Base-by-base conservation (phyloP, 176 grass and related monocot genomes). In the Aegilops speltoides region DNA sequence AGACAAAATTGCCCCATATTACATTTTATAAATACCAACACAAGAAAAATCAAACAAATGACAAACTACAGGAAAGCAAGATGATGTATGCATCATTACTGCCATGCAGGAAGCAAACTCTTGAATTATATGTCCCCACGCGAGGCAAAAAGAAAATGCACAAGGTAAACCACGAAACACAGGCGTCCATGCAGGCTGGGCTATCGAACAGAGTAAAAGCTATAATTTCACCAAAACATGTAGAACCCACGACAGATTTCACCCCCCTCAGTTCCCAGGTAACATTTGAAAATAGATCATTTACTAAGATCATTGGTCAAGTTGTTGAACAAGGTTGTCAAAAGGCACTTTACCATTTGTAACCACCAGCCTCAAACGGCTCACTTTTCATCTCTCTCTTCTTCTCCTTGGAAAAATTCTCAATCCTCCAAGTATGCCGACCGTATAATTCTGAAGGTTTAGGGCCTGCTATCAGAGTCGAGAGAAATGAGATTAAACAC, bases 321-420 rank as follows among this genome's bases (percentile, higher is more conserved):
- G 33, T 41, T 85, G 86, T 69, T 46, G 43, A 54, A 91, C 24
- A 72, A 56, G 22, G 9, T 63, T 84, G 73, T 6, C 61, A 82
- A 41, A 41, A 81, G 67, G 64, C 16, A 68, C 22, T 78, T 86
- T 99, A 99, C 97, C 94, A 99, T 81, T 99, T 94, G 87, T 93
- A 99, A 73, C 94, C 97, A 87, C 97, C 97, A 86, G 93, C 92
- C 88, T 96, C 94, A 91, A 99, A 99, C 77, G 94, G 91, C 23
- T 99, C 91, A 8, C 97, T 96, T 82, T 91, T 91, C 90, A 96
- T 89, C 88, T 99, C 94, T 93, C 89, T 96, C 87, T 96, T 96
- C 74, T 94, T 94, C 68, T 95, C 92, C 86, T 94, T 96, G 64
- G 97, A 99, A 70, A 99, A 99, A 84, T 90, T 93, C 73, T 94